phyloP scores from a whole-genome alignment of 1,284 basidiomycete genomes.

The Anthracocystis setariae region DNA sequence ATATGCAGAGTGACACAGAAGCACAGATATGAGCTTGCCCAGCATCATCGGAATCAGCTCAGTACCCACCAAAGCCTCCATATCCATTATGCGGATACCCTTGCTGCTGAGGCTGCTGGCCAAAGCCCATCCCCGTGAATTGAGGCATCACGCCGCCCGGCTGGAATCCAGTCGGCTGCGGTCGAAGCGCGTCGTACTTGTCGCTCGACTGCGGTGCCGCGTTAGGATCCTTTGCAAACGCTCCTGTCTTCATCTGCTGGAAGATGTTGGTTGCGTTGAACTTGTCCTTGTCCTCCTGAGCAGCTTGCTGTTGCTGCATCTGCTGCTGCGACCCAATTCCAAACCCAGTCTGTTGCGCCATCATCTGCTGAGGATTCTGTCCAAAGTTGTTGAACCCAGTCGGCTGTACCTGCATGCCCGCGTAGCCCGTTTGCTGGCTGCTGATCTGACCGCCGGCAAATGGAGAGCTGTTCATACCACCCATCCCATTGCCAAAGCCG shows the following conservation, averaged over 20 bases:
- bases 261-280: conserved; percentile 62
- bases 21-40: no score
- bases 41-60: not conserved
- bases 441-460: conserved; percentile 33
- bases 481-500: conserved; percentile 23
- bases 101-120: conserved; percentile 29
- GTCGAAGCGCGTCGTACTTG: conserved; percentile 65
- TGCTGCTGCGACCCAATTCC: conserved; percentile 49
- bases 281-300: conserved; percentile 49
- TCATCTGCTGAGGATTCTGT: conserved; percentile 45
- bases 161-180: conserved; percentile 66
- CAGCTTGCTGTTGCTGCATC: conserved; percentile 40
- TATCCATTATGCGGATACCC: conserved; percentile 37
- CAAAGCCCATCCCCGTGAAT: conserved; percentile 39
- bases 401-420: conserved; percentile 48
- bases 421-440: conserved; percentile 54
- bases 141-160: conserved; percentile 62
- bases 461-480: conserved; percentile 31
- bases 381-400: conserved; percentile 42
- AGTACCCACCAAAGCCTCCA: conserved; percentile 36
- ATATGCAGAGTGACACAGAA: no score
- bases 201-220: conserved; percentile 55
- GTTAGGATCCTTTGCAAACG: conserved; percentile 55
- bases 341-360: conserved; percentile 55
- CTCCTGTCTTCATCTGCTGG: conserved; percentile 64